Base-by-base conservation (phyloP, 1,284 basidiomycete species). In the Grifola frondosa region DNA sequence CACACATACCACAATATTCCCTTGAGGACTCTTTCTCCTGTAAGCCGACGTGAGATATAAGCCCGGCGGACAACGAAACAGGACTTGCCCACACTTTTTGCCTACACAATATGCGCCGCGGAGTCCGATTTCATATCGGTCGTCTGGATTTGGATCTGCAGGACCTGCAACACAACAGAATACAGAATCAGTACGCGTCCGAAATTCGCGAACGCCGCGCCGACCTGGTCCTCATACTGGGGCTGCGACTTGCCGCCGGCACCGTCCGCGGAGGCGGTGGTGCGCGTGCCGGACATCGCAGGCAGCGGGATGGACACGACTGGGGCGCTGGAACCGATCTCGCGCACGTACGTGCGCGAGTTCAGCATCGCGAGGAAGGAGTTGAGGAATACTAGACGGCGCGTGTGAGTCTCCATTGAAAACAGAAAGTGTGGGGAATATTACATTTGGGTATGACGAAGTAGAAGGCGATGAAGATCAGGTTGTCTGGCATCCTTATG, bases 251-350 rank as follows among this genome's bases (percentile, higher is more conserved):
- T n/a, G n/a, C n/a, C n/a, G n/a, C n/a, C n/a, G n/a, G n/a, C n/a
- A n/a, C n/a, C n/a, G n/a, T n/a, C n/a, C n/a, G n/a, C n/a, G 5
- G 43, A 33, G 33, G 40, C 42, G 15, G 48, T 42, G 32, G n/a
- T 16, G 15, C 31, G 44, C 1, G 50, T 43, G 23, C 32, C 42
- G 4, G 40, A 33, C 7, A 43, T 48, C 6, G 39, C 32, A 9
- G 48, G 37, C 12, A 53, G 31, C 25, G 51, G 51, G 19, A 53
- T 48, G n/a, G 51, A 45, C n/a, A n/a, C n/a, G 11, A 50, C 40
- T 28, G 45, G 26, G 5, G 35, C 42, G 2, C 44, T 39, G 7
- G 45, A 37, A 20, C 26, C 40, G n/a, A 33, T 25, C 19, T 53
- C 48, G 17, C 48, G 42, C 6, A 52, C 37, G 15, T 30, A 28